A percentile compares a stretch with the other conserved stretches of the same genome.
Evolutionary conservation across 805 yeast species (phyloP).

Genomic region (Ogataea parapolymorpha): DNA sequence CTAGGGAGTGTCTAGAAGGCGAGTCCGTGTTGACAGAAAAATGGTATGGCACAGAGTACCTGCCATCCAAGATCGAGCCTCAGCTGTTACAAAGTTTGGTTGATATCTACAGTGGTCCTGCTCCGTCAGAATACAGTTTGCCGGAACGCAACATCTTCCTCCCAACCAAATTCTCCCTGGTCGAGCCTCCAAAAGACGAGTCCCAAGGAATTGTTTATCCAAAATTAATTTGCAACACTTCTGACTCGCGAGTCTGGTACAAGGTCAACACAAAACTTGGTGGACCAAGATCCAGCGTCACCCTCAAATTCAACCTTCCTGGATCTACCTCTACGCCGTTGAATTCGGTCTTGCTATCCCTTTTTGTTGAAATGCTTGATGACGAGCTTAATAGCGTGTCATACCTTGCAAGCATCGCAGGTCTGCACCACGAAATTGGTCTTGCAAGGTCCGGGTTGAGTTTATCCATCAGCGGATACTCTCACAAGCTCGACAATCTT

Average conservation of each 20-base stretch:
- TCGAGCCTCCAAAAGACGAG: slow-evolving; percentile 41
- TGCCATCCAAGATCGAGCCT: slow-evolving; percentile 41
- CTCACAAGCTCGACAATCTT: slow-evolving; percentile 70
- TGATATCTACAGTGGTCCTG: slow-evolving; percentile 28
- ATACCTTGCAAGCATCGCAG: slow-evolving; percentile 83
- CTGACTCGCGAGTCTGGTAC: slow-evolving; percentile 68
- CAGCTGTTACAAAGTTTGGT: slow-evolving; percentile 36
- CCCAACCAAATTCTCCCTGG: slow-evolving; percentile 67
- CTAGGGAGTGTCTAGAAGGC: slow-evolving; percentile 46
- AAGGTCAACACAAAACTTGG: slow-evolving; percentile 86
- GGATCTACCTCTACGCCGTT: slow-evolving; percentile 56
- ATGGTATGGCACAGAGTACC: slow-evolving; percentile 91
- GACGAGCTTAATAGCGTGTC: slow-evolving; percentile 74
- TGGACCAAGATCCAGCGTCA: slow-evolving; percentile 80
- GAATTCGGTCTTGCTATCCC: slow-evolving; percentile 52
- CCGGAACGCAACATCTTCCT: slow-evolving; percentile 80
- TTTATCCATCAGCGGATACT: slow-evolving; percentile 71
- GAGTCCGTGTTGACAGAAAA: slow-evolving; percentile 52
- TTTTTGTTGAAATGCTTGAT: slow-evolving; percentile 67
- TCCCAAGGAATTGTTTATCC: slow-evolving; percentile 47
- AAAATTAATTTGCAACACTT: slow-evolving; percentile 49
- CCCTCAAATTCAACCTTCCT: slow-evolving; percentile 63
- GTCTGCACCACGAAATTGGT: slow-evolving; percentile 55
- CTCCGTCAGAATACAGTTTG: slow-evolving; percentile 41
- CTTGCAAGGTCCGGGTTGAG: slow-evolving; percentile 69